A percentile compares a stretch with the other conserved stretches of the same genome.
phyloP scores from a whole-genome alignment of 768 basidiomycete genomes.

The Termitomyces titanicus region DNA sequence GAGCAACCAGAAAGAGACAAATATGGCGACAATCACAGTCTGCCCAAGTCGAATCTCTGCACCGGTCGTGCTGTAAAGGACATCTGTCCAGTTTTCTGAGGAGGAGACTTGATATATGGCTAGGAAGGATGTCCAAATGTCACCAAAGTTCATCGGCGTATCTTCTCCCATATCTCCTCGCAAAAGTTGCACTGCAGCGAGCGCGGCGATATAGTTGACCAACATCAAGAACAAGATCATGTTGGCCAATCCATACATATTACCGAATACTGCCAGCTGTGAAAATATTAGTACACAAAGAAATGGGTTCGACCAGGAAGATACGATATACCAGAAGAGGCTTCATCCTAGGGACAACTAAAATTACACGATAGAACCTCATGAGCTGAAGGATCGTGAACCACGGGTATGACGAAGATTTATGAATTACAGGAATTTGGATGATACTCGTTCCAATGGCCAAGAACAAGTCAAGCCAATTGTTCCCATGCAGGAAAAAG shows the following conservation, averaged over 20 bases:
- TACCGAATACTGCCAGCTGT: slow-evolving; percentile 86
- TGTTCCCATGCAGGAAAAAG: slow-evolving; percentile 64
- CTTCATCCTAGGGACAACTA: slow-evolving; percentile 88
- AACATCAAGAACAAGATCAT: slow-evolving; percentile 89
- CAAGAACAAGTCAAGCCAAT: slow-evolving; percentile 74
- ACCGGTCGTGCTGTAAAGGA: slow-evolving; percentile 57
- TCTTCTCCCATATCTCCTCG: slow-evolving; percentile 70
- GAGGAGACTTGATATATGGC: slow-evolving; percentile 88
- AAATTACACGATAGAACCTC: slow-evolving; percentile 89
- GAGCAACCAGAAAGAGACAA: slow-evolving; percentile 81
- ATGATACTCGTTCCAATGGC: slow-evolving; percentile 76
- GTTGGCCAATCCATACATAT: slow-evolving; percentile 86
- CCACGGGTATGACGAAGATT: slow-evolving; percentile 76
- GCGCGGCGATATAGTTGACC: slow-evolving; percentile 81
- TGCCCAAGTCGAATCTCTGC: slow-evolving; percentile 69
- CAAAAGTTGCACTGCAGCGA: slow-evolving; percentile 80
- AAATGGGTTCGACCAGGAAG: not conserved
- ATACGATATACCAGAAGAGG: slow-evolving; percentile 63
- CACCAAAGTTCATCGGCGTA: slow-evolving; percentile 67
- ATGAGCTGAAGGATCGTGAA: slow-evolving; percentile 82
- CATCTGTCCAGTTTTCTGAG: slow-evolving; percentile 90
- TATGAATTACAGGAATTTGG: slow-evolving; percentile 75
- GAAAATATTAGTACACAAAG: not conserved
- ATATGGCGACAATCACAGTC: slow-evolving; percentile 63
- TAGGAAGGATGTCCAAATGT: slow-evolving; percentile 82